phyloP scores from a whole-genome alignment of 257 asterid species.

The Solanum infundibuliforme region DNA sequence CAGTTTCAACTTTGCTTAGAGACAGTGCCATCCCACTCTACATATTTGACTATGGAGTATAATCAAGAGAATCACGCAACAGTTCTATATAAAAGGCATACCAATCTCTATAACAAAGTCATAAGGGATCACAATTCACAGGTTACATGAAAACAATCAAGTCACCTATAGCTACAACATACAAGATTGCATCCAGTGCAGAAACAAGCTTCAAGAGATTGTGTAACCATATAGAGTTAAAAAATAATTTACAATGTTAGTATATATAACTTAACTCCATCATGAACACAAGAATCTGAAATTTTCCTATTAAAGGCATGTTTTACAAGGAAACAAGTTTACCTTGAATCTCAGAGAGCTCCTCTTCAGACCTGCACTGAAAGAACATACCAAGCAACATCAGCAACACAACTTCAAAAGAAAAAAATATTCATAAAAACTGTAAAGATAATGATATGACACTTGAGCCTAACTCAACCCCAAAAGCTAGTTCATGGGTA shows the following conservation, averaged over 20 bases:
- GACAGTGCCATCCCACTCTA: neutral
- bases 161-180: neutral
- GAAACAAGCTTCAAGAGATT: neutral
- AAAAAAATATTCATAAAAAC: neutral
- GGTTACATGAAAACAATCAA: neutral
- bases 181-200: neutral
- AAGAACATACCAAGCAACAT: constrained; percentile 34
- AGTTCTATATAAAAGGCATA: neutral
- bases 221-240: neutral
- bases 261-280: neutral
- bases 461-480: neutral
- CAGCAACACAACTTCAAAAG: constrained; percentile 7
- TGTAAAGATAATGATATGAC: neutral
- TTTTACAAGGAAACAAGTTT: neutral
- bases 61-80: neutral
- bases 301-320: neutral
- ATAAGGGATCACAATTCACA: neutral
- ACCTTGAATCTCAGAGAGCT: constrained; percentile 97
- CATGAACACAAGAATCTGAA: neutral
- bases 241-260: neutral
- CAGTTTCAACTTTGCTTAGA: neutral
- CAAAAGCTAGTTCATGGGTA: neutral
- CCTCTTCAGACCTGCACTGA: constrained; percentile 99
- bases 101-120: neutral
- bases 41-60: neutral